Evolutionary conservation across 371 early-diverging fungal genomes (phyloP).

Genomic region (Nosema granulosis): DNA sequence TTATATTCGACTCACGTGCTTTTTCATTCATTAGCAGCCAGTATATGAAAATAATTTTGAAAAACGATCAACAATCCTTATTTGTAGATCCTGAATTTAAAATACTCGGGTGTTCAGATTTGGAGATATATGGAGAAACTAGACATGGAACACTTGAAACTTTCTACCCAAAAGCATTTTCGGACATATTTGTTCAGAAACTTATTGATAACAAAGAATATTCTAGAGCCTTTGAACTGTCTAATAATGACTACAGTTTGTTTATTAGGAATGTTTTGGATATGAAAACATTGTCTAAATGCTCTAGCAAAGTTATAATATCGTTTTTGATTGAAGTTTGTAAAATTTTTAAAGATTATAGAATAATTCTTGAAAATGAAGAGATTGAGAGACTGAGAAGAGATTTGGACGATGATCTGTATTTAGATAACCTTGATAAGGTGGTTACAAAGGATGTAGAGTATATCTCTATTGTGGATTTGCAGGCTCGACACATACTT

Average conservation of each 20-base stretch:
- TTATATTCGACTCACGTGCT: background rate
- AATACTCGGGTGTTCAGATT: slow-evolving; percentile 18
- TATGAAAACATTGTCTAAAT: background rate
- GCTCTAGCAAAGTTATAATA: slow-evolving; percentile 2
- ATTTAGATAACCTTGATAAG: background rate
- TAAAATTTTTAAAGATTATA: slow-evolving; percentile 8
- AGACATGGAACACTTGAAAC: slow-evolving; percentile 38
- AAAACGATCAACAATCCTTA: background rate
- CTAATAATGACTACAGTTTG: slow-evolving; percentile 2
- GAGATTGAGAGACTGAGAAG: slow-evolving; percentile 1
- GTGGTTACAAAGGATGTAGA: background rate
- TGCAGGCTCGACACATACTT: no score
- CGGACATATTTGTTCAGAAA: slow-evolving; percentile 12
- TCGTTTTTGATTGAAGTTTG: slow-evolving; percentile 19
- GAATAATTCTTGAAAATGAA: slow-evolving; percentile 25
- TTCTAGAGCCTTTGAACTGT: slow-evolving; percentile 10
- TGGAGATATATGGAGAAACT: slow-evolving; percentile 20
- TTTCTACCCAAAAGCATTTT: slow-evolving; percentile 19
- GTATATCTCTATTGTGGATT: background rate
- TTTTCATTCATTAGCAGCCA: background rate
- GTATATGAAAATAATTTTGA: background rate
- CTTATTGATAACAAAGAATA: slow-evolving; percentile 13
- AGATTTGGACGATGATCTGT: background rate
- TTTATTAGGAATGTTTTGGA: slow-evolving; percentile 7
- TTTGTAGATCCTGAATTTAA: slow-evolving; percentile 24